A percentile compares a stretch with the other conserved stretches of the same genome.
These are phyloP conservation scores for Sarocladium strictum DNA, from an alignment of 2,329 filamentous ascomycete species.

Conservation along the genomic window DNA sequence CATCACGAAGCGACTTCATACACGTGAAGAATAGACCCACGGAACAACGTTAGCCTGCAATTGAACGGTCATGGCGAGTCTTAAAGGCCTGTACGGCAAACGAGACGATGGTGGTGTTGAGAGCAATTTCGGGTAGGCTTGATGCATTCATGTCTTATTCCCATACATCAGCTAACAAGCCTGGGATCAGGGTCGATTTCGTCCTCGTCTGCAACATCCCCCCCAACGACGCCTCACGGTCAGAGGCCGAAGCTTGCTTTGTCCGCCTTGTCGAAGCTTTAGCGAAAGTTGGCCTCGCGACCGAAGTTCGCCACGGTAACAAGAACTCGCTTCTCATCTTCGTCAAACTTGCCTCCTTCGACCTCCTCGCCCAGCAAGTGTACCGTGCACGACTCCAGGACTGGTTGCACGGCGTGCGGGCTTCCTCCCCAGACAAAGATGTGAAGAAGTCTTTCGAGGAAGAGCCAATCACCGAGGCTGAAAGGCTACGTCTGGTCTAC, in stretches of 20 bases:
- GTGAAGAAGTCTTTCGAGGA: conserved; percentile 60
- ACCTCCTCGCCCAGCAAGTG: conserved; percentile 70
- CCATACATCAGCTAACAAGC: not conserved
- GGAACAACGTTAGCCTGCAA: too few relatives aligned
- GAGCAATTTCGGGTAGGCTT: conserved; percentile 35
- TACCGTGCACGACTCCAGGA: conserved; percentile 86
- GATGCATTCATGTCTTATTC: not conserved
- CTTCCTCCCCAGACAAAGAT: conserved; percentile 69
- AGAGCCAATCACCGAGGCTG: conserved; percentile 79
- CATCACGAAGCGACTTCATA: too few relatives aligned
- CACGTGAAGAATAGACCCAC: too few relatives aligned
- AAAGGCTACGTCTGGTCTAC: conserved; percentile 82
- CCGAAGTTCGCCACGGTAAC: conserved; percentile 79
- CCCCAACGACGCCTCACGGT: conserved; percentile 57
- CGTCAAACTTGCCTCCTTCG: conserved; percentile 69
- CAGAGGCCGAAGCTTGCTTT: conserved; percentile 68
- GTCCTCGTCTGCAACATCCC: conserved; percentile 75
- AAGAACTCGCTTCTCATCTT: conserved; percentile 75
- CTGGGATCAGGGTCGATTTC: conserved; percentile 67
- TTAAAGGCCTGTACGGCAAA: conserved; percentile 26
- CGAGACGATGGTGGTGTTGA: conserved; percentile 20
- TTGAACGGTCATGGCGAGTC: conserved; percentile 24
- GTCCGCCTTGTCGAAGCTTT: conserved; percentile 71
- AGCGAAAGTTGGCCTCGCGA: conserved; percentile 72
- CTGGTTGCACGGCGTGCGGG: conserved; percentile 85